These are phyloP conservation scores for Phyllosticta capitalensis DNA, from an alignment of 2,329 filamentous ascomycete species.

Conservation along the genomic window DNA sequence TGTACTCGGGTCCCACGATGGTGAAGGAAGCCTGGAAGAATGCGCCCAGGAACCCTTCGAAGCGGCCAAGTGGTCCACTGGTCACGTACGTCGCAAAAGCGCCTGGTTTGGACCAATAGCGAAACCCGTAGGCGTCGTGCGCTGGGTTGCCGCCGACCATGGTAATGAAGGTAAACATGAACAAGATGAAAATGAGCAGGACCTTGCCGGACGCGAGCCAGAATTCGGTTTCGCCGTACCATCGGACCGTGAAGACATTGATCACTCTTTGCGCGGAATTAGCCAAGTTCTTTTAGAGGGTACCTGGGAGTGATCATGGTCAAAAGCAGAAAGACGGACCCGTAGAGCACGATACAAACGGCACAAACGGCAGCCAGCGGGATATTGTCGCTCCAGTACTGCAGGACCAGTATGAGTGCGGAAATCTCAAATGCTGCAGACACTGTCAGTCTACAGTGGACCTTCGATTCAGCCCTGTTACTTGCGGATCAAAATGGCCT, in stretches of 20 bases:
- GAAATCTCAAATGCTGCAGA: conserved; percentile 38
- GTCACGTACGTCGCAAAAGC: conserved; percentile 19
- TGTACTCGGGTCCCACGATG: conserved; percentile 16
- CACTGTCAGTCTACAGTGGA: conserved; percentile 12
- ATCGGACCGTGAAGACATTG: conserved; percentile 9
- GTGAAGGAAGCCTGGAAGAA: conserved; percentile 39
- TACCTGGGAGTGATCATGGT: background rate
- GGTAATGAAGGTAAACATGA: conserved; percentile 26
- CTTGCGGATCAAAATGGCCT: conserved; percentile 35
- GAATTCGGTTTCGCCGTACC: conserved; percentile 50
- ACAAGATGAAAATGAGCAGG: conserved; percentile 23
- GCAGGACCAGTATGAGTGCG: conserved; percentile 32
- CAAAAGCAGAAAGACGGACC: conserved; percentile 19
- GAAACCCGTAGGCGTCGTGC: conserved; percentile 28
- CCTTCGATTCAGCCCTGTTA: background rate
- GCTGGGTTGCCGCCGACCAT: conserved; percentile 28
- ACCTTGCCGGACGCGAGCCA: conserved; percentile 53
- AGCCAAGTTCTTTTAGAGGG: background rate
- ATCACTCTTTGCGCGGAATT: background rate
- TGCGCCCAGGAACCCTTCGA: conserved; percentile 15
- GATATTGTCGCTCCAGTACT: conserved; percentile 39
- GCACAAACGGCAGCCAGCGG: conserved; percentile 32
- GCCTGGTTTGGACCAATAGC: conserved; percentile 21
- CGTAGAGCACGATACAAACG: conserved; percentile 34
- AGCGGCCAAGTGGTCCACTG: conserved; percentile 14